Conservation (phyloP, 2,329 filamentous ascomycete genomes). For the Colletotrichum abscissum region DNA sequence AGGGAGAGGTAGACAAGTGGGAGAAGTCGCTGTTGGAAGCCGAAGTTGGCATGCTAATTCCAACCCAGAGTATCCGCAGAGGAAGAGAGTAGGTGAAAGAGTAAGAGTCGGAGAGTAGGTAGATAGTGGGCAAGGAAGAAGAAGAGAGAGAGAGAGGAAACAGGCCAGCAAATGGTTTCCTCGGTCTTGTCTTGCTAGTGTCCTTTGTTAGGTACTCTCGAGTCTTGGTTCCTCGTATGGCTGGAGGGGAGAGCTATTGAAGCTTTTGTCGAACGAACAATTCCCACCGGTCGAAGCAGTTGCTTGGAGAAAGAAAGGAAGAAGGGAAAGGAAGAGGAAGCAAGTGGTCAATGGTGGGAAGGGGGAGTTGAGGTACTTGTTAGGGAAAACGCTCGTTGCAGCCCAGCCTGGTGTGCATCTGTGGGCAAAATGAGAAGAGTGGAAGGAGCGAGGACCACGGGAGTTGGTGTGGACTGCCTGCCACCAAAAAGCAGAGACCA, state of each 20-base stretch:
- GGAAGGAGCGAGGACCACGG: slow-evolving; percentile 7
- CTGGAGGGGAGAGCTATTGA: not conserved
- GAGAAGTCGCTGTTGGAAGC: slow-evolving; percentile 30
- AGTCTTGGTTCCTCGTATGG: not conserved
- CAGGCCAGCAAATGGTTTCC: not conserved
- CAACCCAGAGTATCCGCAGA: slow-evolving; percentile 10
- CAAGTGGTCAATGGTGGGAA: slow-evolving; percentile 28
- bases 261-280: slow-evolving; percentile 32
- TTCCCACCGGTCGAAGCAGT: slow-evolving; percentile 35
- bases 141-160: not conserved
- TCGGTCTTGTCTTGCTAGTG: not conserved
- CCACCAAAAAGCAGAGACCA: not conserved
- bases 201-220: not conserved
- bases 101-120: not conserved
- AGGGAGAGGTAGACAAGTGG: slow-evolving; percentile 23
- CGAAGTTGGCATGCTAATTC: slow-evolving; percentile 33
- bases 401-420: slow-evolving; percentile 30
- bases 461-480: not conserved
- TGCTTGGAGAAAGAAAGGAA: slow-evolving; percentile 22
- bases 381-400: slow-evolving; percentile 33
- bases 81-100: not conserved
- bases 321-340: slow-evolving; percentile 12
- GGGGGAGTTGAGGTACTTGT: slow-evolving; percentile 35
- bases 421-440: slow-evolving; percentile 11
- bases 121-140: too few relatives aligned